These are phyloP conservation scores for Ceratobasidium sp. DNA, from an alignment of 1,284 basidiomycete species.

Conservation along the genomic window DNA sequence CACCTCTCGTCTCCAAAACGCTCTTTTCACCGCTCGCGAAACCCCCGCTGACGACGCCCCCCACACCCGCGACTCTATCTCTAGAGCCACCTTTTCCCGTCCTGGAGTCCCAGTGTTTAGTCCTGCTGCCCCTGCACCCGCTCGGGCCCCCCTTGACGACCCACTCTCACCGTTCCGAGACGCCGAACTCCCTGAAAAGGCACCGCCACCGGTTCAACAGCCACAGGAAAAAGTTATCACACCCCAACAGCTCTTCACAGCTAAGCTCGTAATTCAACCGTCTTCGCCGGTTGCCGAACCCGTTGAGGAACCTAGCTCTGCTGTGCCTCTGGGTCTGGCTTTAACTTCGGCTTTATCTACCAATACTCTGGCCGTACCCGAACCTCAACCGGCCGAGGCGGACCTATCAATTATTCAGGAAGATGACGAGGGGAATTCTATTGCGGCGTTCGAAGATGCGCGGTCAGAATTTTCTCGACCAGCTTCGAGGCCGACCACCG, in stretches of 20 bases:
- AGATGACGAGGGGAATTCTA: conserved; percentile 40
- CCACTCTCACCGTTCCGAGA: conserved; percentile 39
- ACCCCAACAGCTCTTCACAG: conserved; percentile 30
- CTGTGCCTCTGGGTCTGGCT: conserved; percentile 45
- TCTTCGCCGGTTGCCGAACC: conserved; percentile 21
- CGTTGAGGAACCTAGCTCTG: conserved; percentile 14
- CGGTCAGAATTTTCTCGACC: conserved; percentile 34
- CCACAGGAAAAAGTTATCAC: conserved; percentile 25
- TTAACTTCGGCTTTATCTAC: conserved; percentile 27
- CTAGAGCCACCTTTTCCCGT: conserved; percentile 32
- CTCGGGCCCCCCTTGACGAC: conserved; percentile 32
- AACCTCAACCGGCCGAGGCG: conserved; percentile 28
- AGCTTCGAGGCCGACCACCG: background rate
- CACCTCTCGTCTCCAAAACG: conserved; percentile 48
- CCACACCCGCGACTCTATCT: conserved; percentile 41
- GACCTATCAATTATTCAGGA: conserved; percentile 41
- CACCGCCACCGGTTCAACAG: background rate
- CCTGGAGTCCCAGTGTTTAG: conserved; percentile 41
- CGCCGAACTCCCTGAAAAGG: conserved; percentile 21
- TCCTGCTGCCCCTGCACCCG: conserved; percentile 14
- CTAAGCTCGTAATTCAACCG: conserved; percentile 20
- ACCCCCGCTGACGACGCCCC: conserved; percentile 23
- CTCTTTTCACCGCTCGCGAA: conserved; percentile 54
- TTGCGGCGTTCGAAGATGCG: conserved; percentile 35
- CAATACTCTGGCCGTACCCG: background rate